A percentile compares a stretch with the other conserved stretches of the same genome.
Conservation (phyloP, 2,329 filamentous ascomycete species). For the Diaporthe sp. region DNA sequence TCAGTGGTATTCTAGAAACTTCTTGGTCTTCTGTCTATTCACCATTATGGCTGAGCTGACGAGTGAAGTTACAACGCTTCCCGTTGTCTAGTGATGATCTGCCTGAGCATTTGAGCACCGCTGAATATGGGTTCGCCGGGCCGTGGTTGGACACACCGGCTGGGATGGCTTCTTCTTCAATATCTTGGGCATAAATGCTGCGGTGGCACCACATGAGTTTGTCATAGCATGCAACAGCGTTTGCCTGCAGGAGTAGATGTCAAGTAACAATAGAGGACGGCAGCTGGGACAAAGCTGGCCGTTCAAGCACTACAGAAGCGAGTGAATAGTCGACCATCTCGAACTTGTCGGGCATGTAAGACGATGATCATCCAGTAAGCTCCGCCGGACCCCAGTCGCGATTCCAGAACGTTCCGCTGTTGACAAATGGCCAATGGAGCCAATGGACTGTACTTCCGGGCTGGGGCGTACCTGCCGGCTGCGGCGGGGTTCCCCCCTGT, state of each 20-base stretch:
- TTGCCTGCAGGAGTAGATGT: too few relatives aligned
- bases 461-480: background rate
- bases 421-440: slow-evolving; percentile 36
- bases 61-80: too few relatives aligned
- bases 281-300: background rate
- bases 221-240: too few relatives aligned
- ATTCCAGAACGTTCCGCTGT: slow-evolving; percentile 39
- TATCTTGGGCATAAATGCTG: too few relatives aligned
- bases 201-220: too few relatives aligned
- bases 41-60: too few relatives aligned
- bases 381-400: background rate
- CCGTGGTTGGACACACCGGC: background rate
- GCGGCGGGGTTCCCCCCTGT: slow-evolving; percentile 18
- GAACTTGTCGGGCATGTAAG: too few relatives aligned
- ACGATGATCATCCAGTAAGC: background rate
- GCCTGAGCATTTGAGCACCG: background rate
- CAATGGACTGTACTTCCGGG: background rate
- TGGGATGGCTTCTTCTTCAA: background rate
- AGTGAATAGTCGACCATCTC: too few relatives aligned
- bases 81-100: background rate
- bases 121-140: background rate
- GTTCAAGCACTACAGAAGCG: background rate
- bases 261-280: background rate
- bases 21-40: too few relatives aligned
- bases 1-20: too few relatives aligned